These are phyloP conservation scores for Solanum sitiens DNA, from an alignment of 257 asterid species.

Conservation along the genomic window DNA sequence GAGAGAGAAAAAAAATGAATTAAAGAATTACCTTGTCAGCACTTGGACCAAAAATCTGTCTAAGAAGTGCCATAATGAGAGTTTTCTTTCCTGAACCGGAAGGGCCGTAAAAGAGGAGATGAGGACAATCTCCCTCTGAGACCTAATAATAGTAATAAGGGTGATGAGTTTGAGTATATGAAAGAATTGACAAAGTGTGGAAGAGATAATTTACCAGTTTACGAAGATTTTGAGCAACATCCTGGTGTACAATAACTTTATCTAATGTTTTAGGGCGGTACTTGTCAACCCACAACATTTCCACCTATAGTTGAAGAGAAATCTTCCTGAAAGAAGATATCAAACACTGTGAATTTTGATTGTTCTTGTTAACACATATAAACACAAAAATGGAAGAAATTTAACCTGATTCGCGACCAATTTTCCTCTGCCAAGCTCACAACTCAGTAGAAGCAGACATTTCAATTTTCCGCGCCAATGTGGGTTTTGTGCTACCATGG, in stretches of 20 bases:
- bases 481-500: too few species aligned
- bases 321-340: background rate
- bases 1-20: background rate
- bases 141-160: slow-evolving; percentile 30
- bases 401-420: too few species aligned
- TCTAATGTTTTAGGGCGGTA: slow-evolving; percentile 94
- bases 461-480: too few species aligned
- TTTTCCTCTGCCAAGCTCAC: too few species aligned
- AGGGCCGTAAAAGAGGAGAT: slow-evolving; percentile 90
- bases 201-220: slow-evolving; percentile 43
- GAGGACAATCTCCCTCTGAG: slow-evolving; percentile 92
- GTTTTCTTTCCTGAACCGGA: slow-evolving; percentile 97
- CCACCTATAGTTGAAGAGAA: background rate
- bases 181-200: background rate
- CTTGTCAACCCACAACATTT: slow-evolving; percentile 98
- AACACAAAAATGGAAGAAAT: too few species aligned
- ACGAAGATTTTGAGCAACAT: slow-evolving; percentile 81
- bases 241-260: slow-evolving; percentile 68
- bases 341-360: too few species aligned
- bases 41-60: slow-evolving; percentile 85
- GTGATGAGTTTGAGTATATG: background rate
- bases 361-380: too few species aligned
- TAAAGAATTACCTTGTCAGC: slow-evolving; percentile 70
- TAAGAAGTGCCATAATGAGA: slow-evolving; percentile 93
- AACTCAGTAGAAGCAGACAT: too few species aligned